These are phyloP conservation scores for Jacaranda mimosifolia DNA, from an alignment of 257 asterid genomes.

Conservation along the genomic window DNA sequence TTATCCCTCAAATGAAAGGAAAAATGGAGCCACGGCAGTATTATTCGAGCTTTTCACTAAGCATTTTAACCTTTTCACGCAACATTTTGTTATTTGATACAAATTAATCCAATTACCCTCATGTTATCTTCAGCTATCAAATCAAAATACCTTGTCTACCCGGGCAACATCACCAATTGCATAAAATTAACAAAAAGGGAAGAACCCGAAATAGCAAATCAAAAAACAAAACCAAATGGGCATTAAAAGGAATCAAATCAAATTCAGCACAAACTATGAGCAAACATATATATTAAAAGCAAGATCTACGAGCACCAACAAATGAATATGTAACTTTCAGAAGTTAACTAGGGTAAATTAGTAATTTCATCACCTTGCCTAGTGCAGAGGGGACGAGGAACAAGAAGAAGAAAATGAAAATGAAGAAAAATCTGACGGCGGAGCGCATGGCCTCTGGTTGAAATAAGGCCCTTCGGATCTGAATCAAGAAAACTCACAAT, in stretches of 20 bases:
- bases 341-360: slow-evolving; percentile 24
- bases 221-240: slow-evolving; percentile 1
- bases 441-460: slow-evolving; percentile 55
- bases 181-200: background rate
- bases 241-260: slow-evolving; percentile 22
- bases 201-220: background rate
- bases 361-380: slow-evolving; percentile 58
- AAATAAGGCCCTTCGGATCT: slow-evolving; percentile 46
- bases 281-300: slow-evolving; percentile 19
- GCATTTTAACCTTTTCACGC: background rate
- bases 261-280: slow-evolving; percentile 5
- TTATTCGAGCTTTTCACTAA: background rate
- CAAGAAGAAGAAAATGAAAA: slow-evolving; percentile 39
- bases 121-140: slow-evolving; percentile 8
- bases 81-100: background rate
- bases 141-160: slow-evolving; percentile 4
- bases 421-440: slow-evolving; percentile 46
- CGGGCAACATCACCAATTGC: background rate
- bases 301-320: slow-evolving; percentile 24
- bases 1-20: background rate
- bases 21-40: background rate
- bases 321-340: slow-evolving; percentile 19
- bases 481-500: slow-evolving; percentile 33
- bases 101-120: background rate
- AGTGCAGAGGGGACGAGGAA: slow-evolving; percentile 50